phyloP scores from a whole-genome alignment of 2,329 filamentous ascomycete genomes.

The Hymenotorrendiella dingleyae region DNA sequence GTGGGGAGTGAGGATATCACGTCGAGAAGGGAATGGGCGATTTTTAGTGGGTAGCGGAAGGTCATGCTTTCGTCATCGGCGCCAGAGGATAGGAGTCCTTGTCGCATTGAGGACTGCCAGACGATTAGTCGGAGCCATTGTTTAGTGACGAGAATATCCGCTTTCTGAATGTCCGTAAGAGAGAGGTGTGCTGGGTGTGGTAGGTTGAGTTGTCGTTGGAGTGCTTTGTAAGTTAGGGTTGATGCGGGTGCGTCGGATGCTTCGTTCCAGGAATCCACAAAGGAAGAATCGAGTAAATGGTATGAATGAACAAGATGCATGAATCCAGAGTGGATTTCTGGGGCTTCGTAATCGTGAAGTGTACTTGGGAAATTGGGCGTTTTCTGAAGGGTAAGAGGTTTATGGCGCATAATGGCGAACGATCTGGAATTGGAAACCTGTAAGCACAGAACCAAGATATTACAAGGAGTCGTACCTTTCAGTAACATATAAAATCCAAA shows the following conservation, averaged over 20 bases:
- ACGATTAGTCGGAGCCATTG: slow-evolving; percentile 66
- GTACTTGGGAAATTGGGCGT: slow-evolving; percentile 50
- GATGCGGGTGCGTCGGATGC: slow-evolving; percentile 38
- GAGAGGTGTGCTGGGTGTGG: slow-evolving; percentile 22
- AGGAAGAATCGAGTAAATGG: slow-evolving; percentile 56
- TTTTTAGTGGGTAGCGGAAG: slow-evolving; percentile 55
- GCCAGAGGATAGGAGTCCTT: slow-evolving; percentile 55
- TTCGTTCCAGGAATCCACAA: slow-evolving; percentile 60
- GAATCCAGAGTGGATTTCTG: slow-evolving; percentile 51
- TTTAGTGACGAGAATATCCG: slow-evolving; percentile 63
- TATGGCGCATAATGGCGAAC: slow-evolving; percentile 58
- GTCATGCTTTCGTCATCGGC: slow-evolving; percentile 54
- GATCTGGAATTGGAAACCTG: slow-evolving; percentile 43
- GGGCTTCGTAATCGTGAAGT: slow-evolving; percentile 46
- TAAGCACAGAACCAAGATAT: not conserved
- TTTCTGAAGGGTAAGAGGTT: slow-evolving; percentile 54
- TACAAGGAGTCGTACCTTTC: slow-evolving; percentile 40
- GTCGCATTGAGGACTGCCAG: slow-evolving; percentile 66
- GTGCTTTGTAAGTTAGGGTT: slow-evolving; percentile 35
- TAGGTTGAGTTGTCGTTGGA: slow-evolving; percentile 47
- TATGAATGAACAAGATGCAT: slow-evolving; percentile 55
- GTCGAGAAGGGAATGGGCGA: slow-evolving; percentile 51
- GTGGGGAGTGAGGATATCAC: slow-evolving; percentile 37
- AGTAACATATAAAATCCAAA: slow-evolving; percentile 58
- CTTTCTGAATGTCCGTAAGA: slow-evolving; percentile 58